Percentiles rank a stretch among this genome's conserved stretches.
phyloP scores from a whole-genome alignment of 2,329 filamentous ascomycete species.

The Leptographium lundbergii region DNA sequence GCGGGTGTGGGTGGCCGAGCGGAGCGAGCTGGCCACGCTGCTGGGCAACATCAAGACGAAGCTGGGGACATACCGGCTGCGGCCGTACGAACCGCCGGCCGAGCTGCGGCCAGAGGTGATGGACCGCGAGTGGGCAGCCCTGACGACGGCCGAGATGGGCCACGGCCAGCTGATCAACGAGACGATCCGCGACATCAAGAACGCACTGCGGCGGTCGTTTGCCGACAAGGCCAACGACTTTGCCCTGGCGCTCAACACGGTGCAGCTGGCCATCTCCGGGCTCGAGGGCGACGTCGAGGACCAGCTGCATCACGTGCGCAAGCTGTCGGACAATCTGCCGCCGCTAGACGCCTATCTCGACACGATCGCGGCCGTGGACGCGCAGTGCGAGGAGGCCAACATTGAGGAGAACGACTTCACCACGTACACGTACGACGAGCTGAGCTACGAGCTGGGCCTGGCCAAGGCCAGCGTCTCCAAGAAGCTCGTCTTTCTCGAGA shows the following conservation, averaged over 20 bases:
- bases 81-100: slow-evolving; percentile 78
- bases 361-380: slow-evolving; percentile 74
- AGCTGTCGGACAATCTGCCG: slow-evolving; percentile 71
- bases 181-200: slow-evolving; percentile 97
- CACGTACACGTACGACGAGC: slow-evolving; percentile 96
- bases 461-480: slow-evolving; percentile 89
- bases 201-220: slow-evolving; percentile 80
- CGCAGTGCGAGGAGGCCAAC: slow-evolving; percentile 88
- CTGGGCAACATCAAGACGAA: slow-evolving; percentile 99
- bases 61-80: slow-evolving; percentile 81
- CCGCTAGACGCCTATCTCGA: slow-evolving; percentile 86
- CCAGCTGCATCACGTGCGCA: slow-evolving; percentile 76
- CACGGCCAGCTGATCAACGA: slow-evolving; percentile 94
- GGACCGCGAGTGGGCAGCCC: slow-evolving; percentile 66
- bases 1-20: slow-evolving; percentile 92
- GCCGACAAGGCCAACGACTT: slow-evolving; percentile 98
- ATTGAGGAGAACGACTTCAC: slow-evolving; percentile 99
- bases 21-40: slow-evolving; percentile 84
- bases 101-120: slow-evolving; percentile 73
- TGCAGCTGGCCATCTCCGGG: slow-evolving; percentile 91
- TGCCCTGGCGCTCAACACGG: slow-evolving; percentile 84
- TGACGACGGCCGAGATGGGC: slow-evolving; percentile 76
- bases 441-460: slow-evolving; percentile 83
- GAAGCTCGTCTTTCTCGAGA: slow-evolving; percentile 92
- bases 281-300: slow-evolving; percentile 95